These are phyloP conservation scores for Allium fistulosum DNA, from an alignment of 106 monocot species.

Conservation along the genomic window DNA sequence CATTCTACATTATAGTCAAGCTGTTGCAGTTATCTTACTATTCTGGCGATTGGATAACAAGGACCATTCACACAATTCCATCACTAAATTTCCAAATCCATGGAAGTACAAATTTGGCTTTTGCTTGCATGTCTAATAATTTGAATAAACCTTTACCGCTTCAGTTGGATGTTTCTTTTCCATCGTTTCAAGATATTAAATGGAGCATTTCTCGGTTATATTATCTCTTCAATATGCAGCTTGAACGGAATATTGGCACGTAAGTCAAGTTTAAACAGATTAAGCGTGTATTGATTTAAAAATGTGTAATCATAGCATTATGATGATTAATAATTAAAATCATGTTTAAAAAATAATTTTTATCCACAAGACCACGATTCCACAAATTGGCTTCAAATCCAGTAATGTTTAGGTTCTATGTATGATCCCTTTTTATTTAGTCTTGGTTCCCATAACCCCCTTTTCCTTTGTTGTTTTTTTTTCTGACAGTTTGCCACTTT, in stretches of 20 bases:
- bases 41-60: slow-evolving; percentile 1
- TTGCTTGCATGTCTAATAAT: slow-evolving; percentile 53
- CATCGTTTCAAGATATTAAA: slow-evolving; percentile 60
- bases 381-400: too few species aligned
- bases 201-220: slow-evolving; percentile 62
- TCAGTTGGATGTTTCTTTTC: slow-evolving; percentile 55
- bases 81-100: slow-evolving; percentile 5
- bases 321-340: too few species aligned
- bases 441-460: too few species aligned
- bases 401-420: too few species aligned
- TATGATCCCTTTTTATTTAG: too few species aligned
- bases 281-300: neutral
- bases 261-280: slow-evolving; percentile 22
- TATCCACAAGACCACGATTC: too few species aligned
- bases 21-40: slow-evolving; percentile 3
- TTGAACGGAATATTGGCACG: slow-evolving; percentile 75
- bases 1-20: slow-evolving; percentile 21
- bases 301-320: too few species aligned
- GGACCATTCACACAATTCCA: slow-evolving; percentile 11
- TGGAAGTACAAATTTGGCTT: slow-evolving; percentile 29
- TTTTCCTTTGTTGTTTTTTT: too few species aligned
- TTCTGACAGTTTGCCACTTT: too few species aligned
- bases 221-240: slow-evolving; percentile 71
- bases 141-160: slow-evolving; percentile 49
- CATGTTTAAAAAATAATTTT: too few species aligned